Evolutionary conservation across 495 filamentous ascomycete species (phyloP), one percentile per base, ranked within the genome.

Genomic region (Trichoderma parareesei): DNA sequence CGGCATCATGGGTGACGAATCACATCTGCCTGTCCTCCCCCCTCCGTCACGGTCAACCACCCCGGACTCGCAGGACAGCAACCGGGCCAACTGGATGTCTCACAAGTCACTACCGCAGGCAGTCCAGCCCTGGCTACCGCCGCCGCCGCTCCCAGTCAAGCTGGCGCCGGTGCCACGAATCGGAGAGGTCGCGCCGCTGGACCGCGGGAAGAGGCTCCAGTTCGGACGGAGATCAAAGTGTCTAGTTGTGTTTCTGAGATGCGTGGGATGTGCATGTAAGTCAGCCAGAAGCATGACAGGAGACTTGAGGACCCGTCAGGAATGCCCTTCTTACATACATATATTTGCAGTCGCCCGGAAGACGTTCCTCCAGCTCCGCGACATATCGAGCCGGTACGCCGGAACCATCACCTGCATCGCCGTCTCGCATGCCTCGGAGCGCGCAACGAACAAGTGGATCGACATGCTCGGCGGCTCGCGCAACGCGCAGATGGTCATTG

Each of bases 241-340:
- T 3, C 68, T 85, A 10, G 71, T 86, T 5, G 75, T 79, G 2
- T 85, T 85, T 69, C 69, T 85, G 14, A 72, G 83, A 35, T 84
- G 83, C 66, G 82, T 82, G 40, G 83, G 82, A 38, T 86, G 83
- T 69, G 83, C 82, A 46, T 84, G 80, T 77, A 71, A 59, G 72
- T 67, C 38, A 20, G 63, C 42, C 40, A 3, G 11, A 7, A 41
- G 40, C 40, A 6, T 41, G 40, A 41, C 6, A 7, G 40, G 40
- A 7, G 40, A 41, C n/a, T n/a, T n/a, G n/a, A n/a, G n/a, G n/a
- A n/a, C n/a, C n/a, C n/a, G n/a, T n/a, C n/a, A n/a, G 40, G 40
- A 27, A 27, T 11, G 40, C 40, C 11, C 40, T 41, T 41, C 6
- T 11, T 48, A 10, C 42, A 48, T 48, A 6, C 2, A 18, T 18